Evolutionary conservation across 164 flowering plant genomes (phyloP), one percentile per base, ranked within the genome.

Genomic region (Aristolochia californica): DNA sequence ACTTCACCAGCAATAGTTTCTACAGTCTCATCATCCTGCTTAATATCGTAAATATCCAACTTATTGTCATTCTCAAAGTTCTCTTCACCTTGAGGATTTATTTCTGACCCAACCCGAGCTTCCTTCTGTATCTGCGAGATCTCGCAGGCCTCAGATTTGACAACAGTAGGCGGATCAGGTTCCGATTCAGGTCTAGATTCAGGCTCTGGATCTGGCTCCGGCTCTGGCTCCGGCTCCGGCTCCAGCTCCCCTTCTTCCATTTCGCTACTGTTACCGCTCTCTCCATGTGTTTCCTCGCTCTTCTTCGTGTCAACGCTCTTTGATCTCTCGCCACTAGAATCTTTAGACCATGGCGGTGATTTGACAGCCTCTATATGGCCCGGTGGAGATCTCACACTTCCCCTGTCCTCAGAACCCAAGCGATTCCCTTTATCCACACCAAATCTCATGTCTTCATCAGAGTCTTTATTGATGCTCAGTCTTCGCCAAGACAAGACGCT

Each of bases 161-260:
- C 26, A 8, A 48, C 52, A 27, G n/a, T 9, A n/a, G 12, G 22
- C 9, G 18, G 53, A 34, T 34, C 18, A 49, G 54, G 30, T 57
- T 63, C 61, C 26, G 50, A 24, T 20, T 70, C 70, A 57, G 53
- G 24, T 30, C 45, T 56, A 25, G 55, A 57, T 55, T n/a, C n/a
- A n/a, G n/a, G n/a, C n/a, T n/a, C n/a, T n/a, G n/a, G 51, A 15
- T 47, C 72, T 25, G 70, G 63, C 53, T 61, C 70, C 21, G 70
- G 54, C 44, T 72, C 76, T 14, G 78, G 70, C n/a, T n/a, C n/a
- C n/a, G n/a, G n/a, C 28, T 81, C 90, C 5, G 85, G 88, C 66
- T 83, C 79, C 27, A 88, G 74, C 76, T 91, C 95, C 23, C 96
- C 96, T 76, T 88, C 95, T 71, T 86, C 98, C 83, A 82, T 87